Percentiles rank a stretch among this genome's conserved stretches.
Conservation (phyloP, 805 yeast species). For the Wilhelminamyces savonicus region DNA sequence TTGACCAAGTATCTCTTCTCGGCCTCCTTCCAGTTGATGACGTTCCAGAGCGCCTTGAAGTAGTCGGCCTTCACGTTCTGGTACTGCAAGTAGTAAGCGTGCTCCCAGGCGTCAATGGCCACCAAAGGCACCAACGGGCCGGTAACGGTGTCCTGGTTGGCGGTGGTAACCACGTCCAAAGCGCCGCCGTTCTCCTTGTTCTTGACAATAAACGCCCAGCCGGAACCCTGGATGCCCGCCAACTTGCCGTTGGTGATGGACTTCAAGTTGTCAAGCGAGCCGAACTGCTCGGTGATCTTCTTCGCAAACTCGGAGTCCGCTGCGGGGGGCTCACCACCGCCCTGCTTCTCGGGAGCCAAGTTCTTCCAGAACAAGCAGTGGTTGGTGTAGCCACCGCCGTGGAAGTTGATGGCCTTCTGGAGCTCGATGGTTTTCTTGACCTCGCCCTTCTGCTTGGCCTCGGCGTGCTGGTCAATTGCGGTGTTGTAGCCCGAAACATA, state of each 20-base stretch:
- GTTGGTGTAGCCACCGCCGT: constrained; percentile 48
- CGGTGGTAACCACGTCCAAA: constrained; percentile 39
- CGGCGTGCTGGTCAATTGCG: constrained; percentile 35
- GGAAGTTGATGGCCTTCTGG: constrained; percentile 42
- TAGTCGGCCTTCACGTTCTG: constrained; percentile 46
- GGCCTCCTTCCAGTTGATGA: constrained; percentile 45
- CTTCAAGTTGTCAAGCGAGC: constrained; percentile 39
- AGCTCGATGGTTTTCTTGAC: constrained; percentile 36
- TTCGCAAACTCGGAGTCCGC: constrained; percentile 27
- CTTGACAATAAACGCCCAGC: constrained; percentile 48
- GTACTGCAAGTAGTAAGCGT: constrained; percentile 48
- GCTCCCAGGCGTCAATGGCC: constrained; percentile 52
- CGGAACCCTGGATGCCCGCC: constrained; percentile 47
- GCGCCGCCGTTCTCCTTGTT: constrained; percentile 37
- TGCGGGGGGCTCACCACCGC: constrained; percentile 29
- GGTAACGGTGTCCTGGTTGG: constrained; percentile 43
- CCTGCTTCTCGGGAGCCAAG: constrained; percentile 37
- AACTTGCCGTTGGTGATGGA: constrained; percentile 35
- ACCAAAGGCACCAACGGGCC: constrained; percentile 39
- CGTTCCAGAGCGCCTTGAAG: constrained; percentile 46
- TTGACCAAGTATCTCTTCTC: constrained; percentile 34
- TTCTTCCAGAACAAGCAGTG: constrained; percentile 46
- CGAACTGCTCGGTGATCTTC: constrained; percentile 35
- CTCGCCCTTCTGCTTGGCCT: constrained; percentile 31
- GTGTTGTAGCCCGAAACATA: constrained; percentile 42